Evolutionary conservation across 2,329 filamentous ascomycete genomes (phyloP).

Genomic region (Trichophyton benhamiae): DNA sequence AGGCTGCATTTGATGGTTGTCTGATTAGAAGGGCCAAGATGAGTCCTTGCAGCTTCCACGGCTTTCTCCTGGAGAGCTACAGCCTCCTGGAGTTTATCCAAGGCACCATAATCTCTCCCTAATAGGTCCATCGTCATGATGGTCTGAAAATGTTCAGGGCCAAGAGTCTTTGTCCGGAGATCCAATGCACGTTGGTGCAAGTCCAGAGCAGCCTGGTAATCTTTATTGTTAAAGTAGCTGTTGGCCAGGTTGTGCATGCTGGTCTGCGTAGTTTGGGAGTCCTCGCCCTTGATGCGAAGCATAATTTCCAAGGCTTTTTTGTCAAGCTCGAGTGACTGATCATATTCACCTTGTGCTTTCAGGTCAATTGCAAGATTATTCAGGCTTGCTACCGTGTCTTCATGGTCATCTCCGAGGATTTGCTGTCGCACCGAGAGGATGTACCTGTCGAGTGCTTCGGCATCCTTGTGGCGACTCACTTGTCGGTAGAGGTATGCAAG

Average conservation of each 20-base stretch:
- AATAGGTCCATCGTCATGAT: slow-evolving; percentile 12
- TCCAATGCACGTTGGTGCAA: slow-evolving; percentile 13
- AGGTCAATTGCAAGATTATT: slow-evolving; percentile 2
- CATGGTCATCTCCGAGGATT: slow-evolving; percentile 17
- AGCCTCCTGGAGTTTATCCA: not conserved
- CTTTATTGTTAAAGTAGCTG: slow-evolving; percentile 4
- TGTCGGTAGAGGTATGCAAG: not conserved
- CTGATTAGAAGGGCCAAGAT: not conserved
- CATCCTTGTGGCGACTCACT: slow-evolving; percentile 13
- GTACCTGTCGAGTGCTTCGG: slow-evolving; percentile 14
- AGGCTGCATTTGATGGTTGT: not conserved
- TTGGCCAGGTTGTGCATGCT: slow-evolving; percentile 13
- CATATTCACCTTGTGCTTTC: not conserved
- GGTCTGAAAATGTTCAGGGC: slow-evolving; percentile 18
- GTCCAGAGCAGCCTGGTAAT: slow-evolving; percentile 15
- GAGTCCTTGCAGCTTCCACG: not conserved
- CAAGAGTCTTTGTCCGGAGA: slow-evolving; percentile 13
- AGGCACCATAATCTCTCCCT: not conserved
- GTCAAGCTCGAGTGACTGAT: not conserved
- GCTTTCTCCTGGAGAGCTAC: not conserved
- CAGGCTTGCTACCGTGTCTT: slow-evolving; percentile 12
- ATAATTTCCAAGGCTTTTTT: not conserved
- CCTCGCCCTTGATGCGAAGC: not conserved
- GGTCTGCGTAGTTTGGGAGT: not conserved
- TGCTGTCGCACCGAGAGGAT: slow-evolving; percentile 13